Evolutionary conservation across 768 basidiomycete genomes (phyloP).

Genomic region (Pleurotus giganteus): DNA sequence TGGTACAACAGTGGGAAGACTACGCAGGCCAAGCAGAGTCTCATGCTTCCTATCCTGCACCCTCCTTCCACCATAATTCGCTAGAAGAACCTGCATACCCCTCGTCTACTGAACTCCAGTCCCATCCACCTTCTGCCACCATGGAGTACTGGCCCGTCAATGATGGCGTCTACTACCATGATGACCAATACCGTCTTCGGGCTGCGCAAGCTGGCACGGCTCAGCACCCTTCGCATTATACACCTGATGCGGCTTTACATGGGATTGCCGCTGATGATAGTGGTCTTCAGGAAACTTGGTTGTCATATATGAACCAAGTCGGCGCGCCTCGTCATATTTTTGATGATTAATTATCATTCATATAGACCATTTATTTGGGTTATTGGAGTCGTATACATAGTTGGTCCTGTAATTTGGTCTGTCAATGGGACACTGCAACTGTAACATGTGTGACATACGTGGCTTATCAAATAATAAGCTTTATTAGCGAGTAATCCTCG

Average conservation of each 20-base stretch:
- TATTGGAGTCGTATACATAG: too few relatives aligned
- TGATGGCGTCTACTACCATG: background rate
- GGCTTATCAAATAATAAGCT: too few relatives aligned
- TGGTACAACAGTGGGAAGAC: too few relatives aligned
- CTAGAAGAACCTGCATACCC: background rate
- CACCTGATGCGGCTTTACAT: constrained; percentile 42
- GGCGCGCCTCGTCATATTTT: constrained; percentile 41
- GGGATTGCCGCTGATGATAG: constrained; percentile 53
- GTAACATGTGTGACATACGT: too few relatives aligned
- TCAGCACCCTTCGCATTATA: constrained; percentile 36
- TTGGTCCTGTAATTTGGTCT: too few relatives aligned
- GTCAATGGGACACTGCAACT: too few relatives aligned
- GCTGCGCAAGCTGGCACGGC: constrained; percentile 15
- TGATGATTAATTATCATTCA: constrained; percentile 33
- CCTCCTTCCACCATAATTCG: background rate
- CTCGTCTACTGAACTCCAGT: background rate
- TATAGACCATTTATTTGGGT: too few relatives aligned
- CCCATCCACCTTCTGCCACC: background rate
- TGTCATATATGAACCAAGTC: constrained; percentile 59
- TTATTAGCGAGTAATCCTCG: too few relatives aligned
- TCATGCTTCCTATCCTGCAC: too few relatives aligned
- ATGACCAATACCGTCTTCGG: background rate
- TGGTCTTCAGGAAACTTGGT: constrained; percentile 68
- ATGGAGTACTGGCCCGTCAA: background rate
- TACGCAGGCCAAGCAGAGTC: too few relatives aligned